Conservation (phyloP, 345 rosid species). For the Ceriops decandra region DNA sequence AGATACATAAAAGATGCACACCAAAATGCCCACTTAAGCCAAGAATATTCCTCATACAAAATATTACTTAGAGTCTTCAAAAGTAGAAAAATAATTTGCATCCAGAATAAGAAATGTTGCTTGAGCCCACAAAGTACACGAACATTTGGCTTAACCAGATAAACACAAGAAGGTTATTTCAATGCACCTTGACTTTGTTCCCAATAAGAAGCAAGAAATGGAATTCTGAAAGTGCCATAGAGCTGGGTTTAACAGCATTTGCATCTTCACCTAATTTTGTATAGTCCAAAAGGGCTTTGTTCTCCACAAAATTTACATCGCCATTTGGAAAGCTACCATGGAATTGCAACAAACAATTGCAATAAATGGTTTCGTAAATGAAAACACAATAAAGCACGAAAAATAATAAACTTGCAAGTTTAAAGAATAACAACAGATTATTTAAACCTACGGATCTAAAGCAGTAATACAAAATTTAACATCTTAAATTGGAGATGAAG, state of each 20-base stretch:
- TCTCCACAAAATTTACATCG: slow-evolving; percentile 96
- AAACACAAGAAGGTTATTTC: not conserved
- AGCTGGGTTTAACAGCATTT: slow-evolving; percentile 72
- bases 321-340: slow-evolving; percentile 69
- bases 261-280: slow-evolving; percentile 68
- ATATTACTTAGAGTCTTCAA: not conserved
- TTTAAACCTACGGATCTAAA: not conserved
- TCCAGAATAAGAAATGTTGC: not conserved
- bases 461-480: not conserved
- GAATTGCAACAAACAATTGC: slow-evolving; percentile 18
- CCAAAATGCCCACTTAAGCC: not conserved
- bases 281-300: slow-evolving; percentile 87
- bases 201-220: slow-evolving; percentile 93
- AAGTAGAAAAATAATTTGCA: slow-evolving; percentile 8
- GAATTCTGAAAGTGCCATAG: slow-evolving; percentile 92
- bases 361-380: slow-evolving; percentile 6
- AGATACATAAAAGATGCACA: not conserved
- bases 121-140: too few species aligned
- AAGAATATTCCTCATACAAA: not conserved
- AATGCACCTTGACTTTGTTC: slow-evolving; percentile 92
- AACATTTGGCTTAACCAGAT: not conserved
- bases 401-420: slow-evolving; percentile 4
- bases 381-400: slow-evolving; percentile 1
- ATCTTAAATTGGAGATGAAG: not conserved
- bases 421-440: not conserved